A percentile compares a stretch with the other conserved stretches of the same genome.
phyloP scores from a whole-genome alignment of 2,329 filamentous ascomycete species.

The Aspergillus hiratsukae region DNA sequence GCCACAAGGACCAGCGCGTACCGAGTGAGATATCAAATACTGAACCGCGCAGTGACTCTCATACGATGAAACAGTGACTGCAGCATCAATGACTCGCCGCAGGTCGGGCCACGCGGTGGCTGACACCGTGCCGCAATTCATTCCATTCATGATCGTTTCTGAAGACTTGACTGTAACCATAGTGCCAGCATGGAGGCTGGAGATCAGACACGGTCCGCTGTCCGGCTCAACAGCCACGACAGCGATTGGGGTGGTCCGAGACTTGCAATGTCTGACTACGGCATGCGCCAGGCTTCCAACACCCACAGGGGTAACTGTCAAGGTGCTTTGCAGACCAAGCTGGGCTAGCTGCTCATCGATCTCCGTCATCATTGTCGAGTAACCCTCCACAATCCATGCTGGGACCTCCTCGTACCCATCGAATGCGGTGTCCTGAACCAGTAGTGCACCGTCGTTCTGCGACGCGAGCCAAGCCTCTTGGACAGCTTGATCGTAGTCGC shows the following conservation, averaged over 20 bases:
- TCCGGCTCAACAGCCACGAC: conserved; percentile 69
- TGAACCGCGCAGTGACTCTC: conserved; percentile 58
- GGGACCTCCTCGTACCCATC: conserved; percentile 64
- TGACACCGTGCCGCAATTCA: conserved; percentile 69
- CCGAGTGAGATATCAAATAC: conserved; percentile 46
- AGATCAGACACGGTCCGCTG: conserved; percentile 52
- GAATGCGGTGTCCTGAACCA: conserved; percentile 67
- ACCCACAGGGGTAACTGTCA: conserved; percentile 63
- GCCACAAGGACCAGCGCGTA: conserved; percentile 61
- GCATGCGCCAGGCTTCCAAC: conserved; percentile 70
- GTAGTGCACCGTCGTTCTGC: conserved; percentile 40
- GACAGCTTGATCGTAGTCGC: conserved; percentile 63
- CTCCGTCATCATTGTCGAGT: conserved; percentile 67
- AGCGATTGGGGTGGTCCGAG: conserved; percentile 24
- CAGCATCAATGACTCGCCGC: conserved; percentile 54
- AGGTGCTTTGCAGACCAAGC: conserved; percentile 37
- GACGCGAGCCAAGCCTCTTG: conserved; percentile 44
- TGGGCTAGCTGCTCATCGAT: conserved; percentile 57
- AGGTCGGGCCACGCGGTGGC: conserved; percentile 61
- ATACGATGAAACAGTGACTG: conserved; percentile 56
- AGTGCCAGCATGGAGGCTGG: conserved; percentile 46
- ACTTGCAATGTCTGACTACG: conserved; percentile 62
- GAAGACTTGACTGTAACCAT: conserved; percentile 51
- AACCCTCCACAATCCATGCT: conserved; percentile 72
- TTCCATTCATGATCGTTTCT: conserved; percentile 67